Evolutionary conservation across 208 protist species (phyloP).

Genomic region (Tritrichomonas foetus): DNA sequence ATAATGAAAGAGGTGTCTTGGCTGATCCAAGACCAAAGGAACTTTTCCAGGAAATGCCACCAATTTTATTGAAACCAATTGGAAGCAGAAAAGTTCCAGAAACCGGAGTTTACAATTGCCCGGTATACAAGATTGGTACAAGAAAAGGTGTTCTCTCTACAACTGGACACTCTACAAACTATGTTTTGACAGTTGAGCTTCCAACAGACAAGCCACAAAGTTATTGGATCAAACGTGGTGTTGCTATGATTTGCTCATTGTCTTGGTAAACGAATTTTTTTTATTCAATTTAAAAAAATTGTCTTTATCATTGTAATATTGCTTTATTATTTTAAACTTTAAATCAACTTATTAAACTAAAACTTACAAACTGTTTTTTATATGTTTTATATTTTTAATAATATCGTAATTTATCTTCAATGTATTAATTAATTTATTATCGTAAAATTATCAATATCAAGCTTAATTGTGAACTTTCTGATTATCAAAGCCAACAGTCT

Average conservation of each 20-base stretch:
- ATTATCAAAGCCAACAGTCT: too few relatives aligned
- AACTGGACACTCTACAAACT: constrained; percentile 96
- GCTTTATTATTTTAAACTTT: neutral
- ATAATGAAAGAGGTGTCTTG: constrained; percentile 49
- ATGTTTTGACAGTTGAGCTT: constrained; percentile 84
- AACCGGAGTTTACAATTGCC: constrained; percentile 60
- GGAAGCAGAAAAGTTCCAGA: constrained; percentile 26
- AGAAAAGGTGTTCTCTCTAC: constrained; percentile 73
- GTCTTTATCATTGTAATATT: neutral
- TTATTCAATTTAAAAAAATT: neutral
- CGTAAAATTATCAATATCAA: too few relatives aligned
- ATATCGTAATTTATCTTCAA: too few relatives aligned
- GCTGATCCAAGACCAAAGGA: constrained; percentile 57
- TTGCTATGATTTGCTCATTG: constrained; percentile 54
- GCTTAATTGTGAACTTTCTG: too few relatives aligned
- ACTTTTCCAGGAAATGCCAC: constrained; percentile 57
- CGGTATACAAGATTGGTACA: constrained; percentile 61
- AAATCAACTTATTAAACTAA: too few relatives aligned
- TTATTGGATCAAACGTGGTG: constrained; percentile 86
- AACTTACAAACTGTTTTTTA: too few relatives aligned
- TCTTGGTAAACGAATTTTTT: neutral
- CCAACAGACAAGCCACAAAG: constrained; percentile 69
- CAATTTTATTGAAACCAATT: constrained; percentile 56
- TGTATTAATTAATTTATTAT: too few relatives aligned
- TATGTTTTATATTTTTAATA: too few relatives aligned